Base-by-base conservation (phyloP, 768 basidiomycete species). In the Boletus tylopilopsis region DNA sequence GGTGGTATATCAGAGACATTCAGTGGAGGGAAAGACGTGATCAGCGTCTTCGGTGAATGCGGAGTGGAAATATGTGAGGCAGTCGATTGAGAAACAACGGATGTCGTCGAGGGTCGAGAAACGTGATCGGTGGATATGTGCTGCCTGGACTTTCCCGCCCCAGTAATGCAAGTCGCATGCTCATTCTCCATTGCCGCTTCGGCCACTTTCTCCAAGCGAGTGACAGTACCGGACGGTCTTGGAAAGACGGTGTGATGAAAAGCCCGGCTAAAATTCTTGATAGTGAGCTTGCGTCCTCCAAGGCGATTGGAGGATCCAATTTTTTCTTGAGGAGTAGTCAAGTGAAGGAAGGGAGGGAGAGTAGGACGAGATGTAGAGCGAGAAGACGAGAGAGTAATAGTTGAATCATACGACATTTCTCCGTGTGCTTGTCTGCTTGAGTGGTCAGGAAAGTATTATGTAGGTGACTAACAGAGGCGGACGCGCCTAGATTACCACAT, bases 251-350 rank as follows among this genome's bases (percentile, higher is more conserved):
- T 46, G 24, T 75, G 69, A 32, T 71, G 72, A 35, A 80, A 70
- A 40, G 75, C 69, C 42, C 64, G 70, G 53, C 71, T 72, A 40
- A 80, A 62, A 53, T 75, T 78, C 32, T 67, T 68, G 45, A 62
- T 65, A 46, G 56, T 55, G 13, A 62, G 60, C 45, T 64, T 66
- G 22, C 72, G 65, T 13, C 67, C 63, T 55, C 73, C 71, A 18
- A 59, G 54, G 22, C 63, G 69, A 32, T 64, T 60, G 29, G 67
- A 62, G 12, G 62, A 41, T 34, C 45, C 48, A 21, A 58, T 40
- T 19, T 47, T 43, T 42, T 43, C 30, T 38, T 33, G 42, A 27
- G 39, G 33, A 45, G 43, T 33, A 24, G 47, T 34, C 21, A 63
- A 41, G 24, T 45, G 47, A 25, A 62, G 56, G 43, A 11, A 57